Conservation (phyloP, 2,329 filamentous ascomycete species). For the Epichloe bromicola region DNA sequence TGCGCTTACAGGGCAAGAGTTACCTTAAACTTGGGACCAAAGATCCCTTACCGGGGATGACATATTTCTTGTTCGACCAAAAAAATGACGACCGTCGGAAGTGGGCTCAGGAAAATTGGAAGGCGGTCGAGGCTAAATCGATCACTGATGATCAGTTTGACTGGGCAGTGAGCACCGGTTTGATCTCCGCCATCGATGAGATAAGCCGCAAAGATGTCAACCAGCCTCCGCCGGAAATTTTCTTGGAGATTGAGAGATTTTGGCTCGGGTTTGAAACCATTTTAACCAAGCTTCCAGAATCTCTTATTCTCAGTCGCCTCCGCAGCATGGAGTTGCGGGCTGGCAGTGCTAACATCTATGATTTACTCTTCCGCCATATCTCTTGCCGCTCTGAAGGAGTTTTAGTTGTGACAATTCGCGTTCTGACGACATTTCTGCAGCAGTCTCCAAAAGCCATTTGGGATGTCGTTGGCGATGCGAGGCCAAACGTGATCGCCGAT, state of each 20-base stretch:
- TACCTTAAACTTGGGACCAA: conserved; percentile 63
- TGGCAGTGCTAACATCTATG: conserved; percentile 49
- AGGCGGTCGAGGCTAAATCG: conserved; percentile 39
- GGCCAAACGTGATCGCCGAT: conserved; percentile 70
- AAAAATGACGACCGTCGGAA: conserved; percentile 41
- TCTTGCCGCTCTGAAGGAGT: conserved; percentile 39
- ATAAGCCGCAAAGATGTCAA: conserved; percentile 37
- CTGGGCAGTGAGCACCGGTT: conserved; percentile 66
- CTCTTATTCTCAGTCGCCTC: conserved; percentile 65
- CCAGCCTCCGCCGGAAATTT: conserved; percentile 20
- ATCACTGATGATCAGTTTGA: conserved; percentile 69
- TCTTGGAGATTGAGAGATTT: conserved; percentile 49
- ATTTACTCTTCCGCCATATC: conserved; percentile 44
- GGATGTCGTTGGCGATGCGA: conserved; percentile 73
- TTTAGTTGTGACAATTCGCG: conserved; percentile 55
- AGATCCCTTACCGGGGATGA: conserved; percentile 67
- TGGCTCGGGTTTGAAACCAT: conserved; percentile 71
- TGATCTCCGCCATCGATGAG: conserved; percentile 52
- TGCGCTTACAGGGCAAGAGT: conserved; percentile 56
- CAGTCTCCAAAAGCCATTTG: conserved; percentile 74
- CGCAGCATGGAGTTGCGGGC: conserved; percentile 62
- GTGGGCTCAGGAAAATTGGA: conserved; percentile 27
- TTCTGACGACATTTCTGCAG: conserved; percentile 56
- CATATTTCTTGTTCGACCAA: conserved; percentile 61
- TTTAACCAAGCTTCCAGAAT: conserved; percentile 57